Base-by-base conservation (phyloP, 2,329 filamentous ascomycete species). In the Magnaporthiopsis rhizophila region DNA sequence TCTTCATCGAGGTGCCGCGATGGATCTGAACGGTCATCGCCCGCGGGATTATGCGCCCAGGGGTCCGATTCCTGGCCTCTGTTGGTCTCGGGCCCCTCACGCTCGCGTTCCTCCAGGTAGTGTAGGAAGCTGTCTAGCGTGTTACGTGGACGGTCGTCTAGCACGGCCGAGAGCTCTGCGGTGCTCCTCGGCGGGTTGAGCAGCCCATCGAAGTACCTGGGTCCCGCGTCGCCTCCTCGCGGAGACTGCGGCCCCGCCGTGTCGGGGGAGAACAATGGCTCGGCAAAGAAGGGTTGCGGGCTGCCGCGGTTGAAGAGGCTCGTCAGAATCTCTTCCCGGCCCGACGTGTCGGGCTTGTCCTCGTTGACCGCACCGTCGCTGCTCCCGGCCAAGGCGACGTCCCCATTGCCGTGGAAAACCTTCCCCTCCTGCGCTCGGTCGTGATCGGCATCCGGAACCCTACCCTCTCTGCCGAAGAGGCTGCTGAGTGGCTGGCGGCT, bases 401-500 rank as follows among this genome's bases (percentile, higher is more conserved):
- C 87, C 1, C 89, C 89, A 66, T 88, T 84, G 4, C 77, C 74
- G 62, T 84, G 82, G 58, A 81, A 78, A n/a, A 81, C 78, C 72
- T 93, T 92, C 64, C 89, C 90, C 69, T 90, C 84, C 61, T 86
- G 83, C 13, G 76, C 80, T 64, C 84, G 80, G n/a, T 81, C 81
- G 36, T 80, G 76, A 65, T 91, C 87, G 18, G 84, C 86, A 0
- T 81, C 76, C 2, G 89, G 87, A 24, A 91, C 86, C 64, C 83
- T 80, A 1, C 88, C 88, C 66, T 91, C 88, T 58, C 91, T 86
- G 1, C 89, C 90, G 67, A 92, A 92, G 61, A 86, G 76, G 68
- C 86, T 86, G 72, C 90, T 93, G 59, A 94, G 82, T 0, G 91
- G 90, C 69, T 92, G 89, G 58, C 89, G 85, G 63, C 89, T 86